Conservation (phyloP, 257 asterid genomes). For the Forsythia viridissima region DNA sequence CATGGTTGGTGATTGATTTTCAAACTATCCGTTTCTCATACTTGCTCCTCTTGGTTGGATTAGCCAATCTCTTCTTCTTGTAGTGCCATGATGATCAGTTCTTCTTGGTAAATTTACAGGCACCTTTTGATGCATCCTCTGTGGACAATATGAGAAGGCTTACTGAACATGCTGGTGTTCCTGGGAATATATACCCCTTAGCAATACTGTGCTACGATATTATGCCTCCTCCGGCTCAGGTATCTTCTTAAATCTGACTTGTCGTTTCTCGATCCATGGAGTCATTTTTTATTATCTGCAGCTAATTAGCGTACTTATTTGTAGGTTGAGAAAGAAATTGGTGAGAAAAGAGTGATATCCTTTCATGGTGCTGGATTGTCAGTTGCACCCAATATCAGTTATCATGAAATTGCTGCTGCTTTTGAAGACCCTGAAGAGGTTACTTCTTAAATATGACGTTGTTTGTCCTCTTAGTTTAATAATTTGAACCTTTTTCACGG, state of each 20-base stretch:
- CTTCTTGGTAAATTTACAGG: constrained; percentile 45
- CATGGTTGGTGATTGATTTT: background rate
- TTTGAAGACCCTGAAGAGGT: constrained; percentile 74
- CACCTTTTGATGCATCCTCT: constrained; percentile 73
- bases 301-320: constrained; percentile 12
- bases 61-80: background rate
- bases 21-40: background rate
- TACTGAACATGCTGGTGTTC: constrained; percentile 70
- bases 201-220: constrained; percentile 71
- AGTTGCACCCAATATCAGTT: constrained; percentile 55
- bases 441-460: constrained; percentile 13
- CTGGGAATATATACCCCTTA: constrained; percentile 76
- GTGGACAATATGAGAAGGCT: constrained; percentile 90
- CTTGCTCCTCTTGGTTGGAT: background rate
- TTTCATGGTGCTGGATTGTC: constrained; percentile 89
- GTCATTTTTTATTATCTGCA: constrained; percentile 5
- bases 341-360: constrained; percentile 77
- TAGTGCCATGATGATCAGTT: constrained; percentile 17
- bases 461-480: background rate
- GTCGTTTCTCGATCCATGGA: background rate
- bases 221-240: constrained; percentile 91
- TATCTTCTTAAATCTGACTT: constrained; percentile 18
- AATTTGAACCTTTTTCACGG: background rate
- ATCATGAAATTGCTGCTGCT: constrained; percentile 50
- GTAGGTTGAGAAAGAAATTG: constrained; percentile 90